phyloP scores from a whole-genome alignment of 441 rosid species.

The Jatropha podagrica region DNA sequence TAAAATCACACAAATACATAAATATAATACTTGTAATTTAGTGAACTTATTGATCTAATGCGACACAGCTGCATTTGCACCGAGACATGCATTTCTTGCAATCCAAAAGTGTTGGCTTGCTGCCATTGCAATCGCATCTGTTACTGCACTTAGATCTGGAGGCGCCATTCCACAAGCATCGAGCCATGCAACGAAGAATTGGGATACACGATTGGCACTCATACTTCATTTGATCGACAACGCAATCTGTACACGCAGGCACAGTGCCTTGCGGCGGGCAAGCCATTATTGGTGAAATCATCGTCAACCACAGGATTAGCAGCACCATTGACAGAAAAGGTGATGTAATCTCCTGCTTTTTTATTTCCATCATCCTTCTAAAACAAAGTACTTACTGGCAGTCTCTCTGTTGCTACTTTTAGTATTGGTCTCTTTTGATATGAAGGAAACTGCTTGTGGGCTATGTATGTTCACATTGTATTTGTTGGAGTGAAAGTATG shows the following conservation, averaged over 20 bases:
- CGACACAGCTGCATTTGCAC: conserved; percentile 47
- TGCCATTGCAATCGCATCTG: conserved; percentile 49
- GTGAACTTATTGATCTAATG: no score
- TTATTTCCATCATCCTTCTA: conserved; percentile 9
- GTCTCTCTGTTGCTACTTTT: background rate
- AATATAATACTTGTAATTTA: no score
- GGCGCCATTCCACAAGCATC: conserved; percentile 71
- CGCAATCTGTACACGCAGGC: conserved; percentile 47
- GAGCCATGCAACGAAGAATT: conserved; percentile 63
- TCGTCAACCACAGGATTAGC: conserved; percentile 7
- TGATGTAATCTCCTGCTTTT: conserved; percentile 14
- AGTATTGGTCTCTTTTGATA: background rate
- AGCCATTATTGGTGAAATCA: conserved; percentile 23
- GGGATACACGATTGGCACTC: conserved; percentile 57
- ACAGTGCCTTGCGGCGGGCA: conserved; percentile 26
- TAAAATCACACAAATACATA: no score
- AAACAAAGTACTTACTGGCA: background rate
- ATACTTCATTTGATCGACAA: conserved; percentile 49
- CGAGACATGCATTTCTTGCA: conserved; percentile 73
- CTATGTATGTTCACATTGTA: conserved; percentile 10
- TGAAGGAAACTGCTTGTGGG: background rate
- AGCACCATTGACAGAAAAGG: conserved; percentile 19
- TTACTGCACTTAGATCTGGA: conserved; percentile 37
- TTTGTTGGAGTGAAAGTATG: background rate
- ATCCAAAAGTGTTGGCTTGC: conserved; percentile 44